Percentiles rank a stretch among this genome's conserved stretches.
phyloP scores from a whole-genome alignment of 805 yeast species.

The Candida multigemmis region DNA sequence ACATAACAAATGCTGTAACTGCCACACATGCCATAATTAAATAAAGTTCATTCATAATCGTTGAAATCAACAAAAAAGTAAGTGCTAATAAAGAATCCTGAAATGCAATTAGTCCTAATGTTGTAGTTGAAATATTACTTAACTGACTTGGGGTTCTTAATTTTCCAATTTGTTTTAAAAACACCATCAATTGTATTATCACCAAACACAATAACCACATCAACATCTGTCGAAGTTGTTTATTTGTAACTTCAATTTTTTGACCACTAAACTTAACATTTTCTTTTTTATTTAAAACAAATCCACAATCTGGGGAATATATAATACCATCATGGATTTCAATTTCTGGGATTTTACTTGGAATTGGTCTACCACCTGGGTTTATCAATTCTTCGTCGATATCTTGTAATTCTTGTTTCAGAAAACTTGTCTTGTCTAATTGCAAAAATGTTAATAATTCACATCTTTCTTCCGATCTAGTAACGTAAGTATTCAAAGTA shows the following conservation, averaged over 20 bases:
- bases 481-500: slow-evolving; percentile 24
- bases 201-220: slow-evolving; percentile 37
- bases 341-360: slow-evolving; percentile 43
- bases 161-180: slow-evolving; percentile 60
- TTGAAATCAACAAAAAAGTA: slow-evolving; percentile 50
- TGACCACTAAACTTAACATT: slow-evolving; percentile 36
- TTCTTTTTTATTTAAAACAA: slow-evolving; percentile 26
- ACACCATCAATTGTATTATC: slow-evolving; percentile 41
- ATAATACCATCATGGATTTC: slow-evolving; percentile 47
- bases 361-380: slow-evolving; percentile 77
- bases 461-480: slow-evolving; percentile 38
- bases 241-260: slow-evolving; percentile 40
- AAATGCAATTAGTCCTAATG: slow-evolving; percentile 53
- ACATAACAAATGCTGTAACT: slow-evolving; percentile 58
- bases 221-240: slow-evolving; percentile 31
- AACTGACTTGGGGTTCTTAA: slow-evolving; percentile 75
- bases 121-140: slow-evolving; percentile 48
- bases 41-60: slow-evolving; percentile 47
- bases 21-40: slow-evolving; percentile 64
- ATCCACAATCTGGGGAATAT: slow-evolving; percentile 88
- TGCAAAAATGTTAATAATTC: slow-evolving; percentile 68
- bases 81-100: slow-evolving; percentile 69
- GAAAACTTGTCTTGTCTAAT: slow-evolving; percentile 48
- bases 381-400: slow-evolving; percentile 65
- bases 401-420: slow-evolving; percentile 40